Conservation (phyloP, 2,329 filamentous ascomycete species). For the Fusarium zealandicum region DNA sequence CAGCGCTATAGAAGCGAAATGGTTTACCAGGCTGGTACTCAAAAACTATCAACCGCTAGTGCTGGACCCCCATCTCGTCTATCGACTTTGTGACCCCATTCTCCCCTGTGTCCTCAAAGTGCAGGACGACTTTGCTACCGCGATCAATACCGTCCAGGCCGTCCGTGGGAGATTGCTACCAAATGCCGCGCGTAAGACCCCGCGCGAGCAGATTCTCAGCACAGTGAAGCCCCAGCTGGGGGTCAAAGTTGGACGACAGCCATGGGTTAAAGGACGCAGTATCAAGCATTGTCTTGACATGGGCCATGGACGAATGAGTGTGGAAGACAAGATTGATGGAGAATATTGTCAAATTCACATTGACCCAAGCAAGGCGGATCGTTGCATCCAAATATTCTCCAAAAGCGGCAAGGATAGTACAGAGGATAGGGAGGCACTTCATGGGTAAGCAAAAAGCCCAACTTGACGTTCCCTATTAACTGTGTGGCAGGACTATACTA, state of each 20-base stretch:
- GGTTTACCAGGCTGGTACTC: constrained; percentile 81
- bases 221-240: constrained; percentile 62
- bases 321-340: constrained; percentile 85
- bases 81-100: constrained; percentile 70
- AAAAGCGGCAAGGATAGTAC: constrained; percentile 94
- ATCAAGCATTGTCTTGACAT: constrained; percentile 79
- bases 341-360: constrained; percentile 92
- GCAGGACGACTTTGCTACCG: constrained; percentile 70
- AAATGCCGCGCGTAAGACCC: constrained; percentile 16
- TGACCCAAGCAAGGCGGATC: constrained; percentile 62
- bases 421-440: constrained; percentile 67
- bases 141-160: constrained; percentile 60
- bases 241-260: constrained; percentile 69
- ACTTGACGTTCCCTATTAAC: constrained; percentile 15
- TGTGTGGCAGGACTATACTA: constrained; percentile 59
- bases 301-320: constrained; percentile 67
- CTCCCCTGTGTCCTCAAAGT: constrained; percentile 75
- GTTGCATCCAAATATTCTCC: constrained; percentile 81
- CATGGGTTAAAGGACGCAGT: constrained; percentile 71
- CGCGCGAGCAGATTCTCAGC: constrained; percentile 36
- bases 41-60: constrained; percentile 76
- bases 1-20: constrained; percentile 77
- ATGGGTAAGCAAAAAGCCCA: constrained; percentile 51
- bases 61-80: constrained; percentile 63
- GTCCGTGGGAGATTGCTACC: constrained; percentile 33